A percentile compares a stretch with the other conserved stretches of the same genome.
Conservation (phyloP, 139 green algal genomes). For the Raphidocelis subcapitata region DNA sequence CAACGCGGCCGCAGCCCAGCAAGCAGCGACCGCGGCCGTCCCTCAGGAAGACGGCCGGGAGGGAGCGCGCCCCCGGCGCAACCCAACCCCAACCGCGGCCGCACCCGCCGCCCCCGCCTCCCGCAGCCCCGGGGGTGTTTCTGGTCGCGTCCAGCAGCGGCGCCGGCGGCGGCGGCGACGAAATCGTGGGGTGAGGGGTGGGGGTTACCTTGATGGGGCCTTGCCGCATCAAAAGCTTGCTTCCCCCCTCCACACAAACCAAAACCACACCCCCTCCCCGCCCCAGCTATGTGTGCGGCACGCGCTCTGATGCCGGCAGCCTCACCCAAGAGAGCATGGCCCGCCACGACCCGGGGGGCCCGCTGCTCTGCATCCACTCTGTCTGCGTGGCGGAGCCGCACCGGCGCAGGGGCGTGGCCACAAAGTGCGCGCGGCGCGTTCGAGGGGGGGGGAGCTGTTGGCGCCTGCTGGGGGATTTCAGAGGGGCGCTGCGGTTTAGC, state of each 20-base stretch:
- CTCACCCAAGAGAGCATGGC: slow-evolving; percentile 65
- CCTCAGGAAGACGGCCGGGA: not conserved
- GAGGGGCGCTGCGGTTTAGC: not conserved
- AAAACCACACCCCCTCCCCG: no score
- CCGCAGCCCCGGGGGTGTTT: no score
- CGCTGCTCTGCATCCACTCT: slow-evolving; percentile 57
- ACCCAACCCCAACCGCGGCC: no score
- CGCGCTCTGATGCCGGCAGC: slow-evolving; percentile 21
- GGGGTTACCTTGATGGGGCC: no score
- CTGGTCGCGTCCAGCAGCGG: no score
- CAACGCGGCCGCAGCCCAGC: no score
- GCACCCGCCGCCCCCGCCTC: no score
- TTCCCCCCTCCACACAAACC: not conserved
- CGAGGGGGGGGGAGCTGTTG: no score
- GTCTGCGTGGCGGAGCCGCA: slow-evolving; percentile 42
- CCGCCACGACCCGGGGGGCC: slow-evolving; percentile 49
- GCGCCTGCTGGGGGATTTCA: not conserved
- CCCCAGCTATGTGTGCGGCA: slow-evolving; percentile 53
- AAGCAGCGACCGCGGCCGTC: not conserved
- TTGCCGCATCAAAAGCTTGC: no score
- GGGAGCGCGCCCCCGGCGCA: no score
- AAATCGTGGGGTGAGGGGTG: no score
- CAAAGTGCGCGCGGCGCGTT: not conserved
- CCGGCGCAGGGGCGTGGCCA: slow-evolving; percentile 41
- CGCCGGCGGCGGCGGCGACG: no score